These are phyloP conservation scores for Linum lewisii DNA, from an alignment of 345 rosid species.

Conservation along the genomic window DNA sequence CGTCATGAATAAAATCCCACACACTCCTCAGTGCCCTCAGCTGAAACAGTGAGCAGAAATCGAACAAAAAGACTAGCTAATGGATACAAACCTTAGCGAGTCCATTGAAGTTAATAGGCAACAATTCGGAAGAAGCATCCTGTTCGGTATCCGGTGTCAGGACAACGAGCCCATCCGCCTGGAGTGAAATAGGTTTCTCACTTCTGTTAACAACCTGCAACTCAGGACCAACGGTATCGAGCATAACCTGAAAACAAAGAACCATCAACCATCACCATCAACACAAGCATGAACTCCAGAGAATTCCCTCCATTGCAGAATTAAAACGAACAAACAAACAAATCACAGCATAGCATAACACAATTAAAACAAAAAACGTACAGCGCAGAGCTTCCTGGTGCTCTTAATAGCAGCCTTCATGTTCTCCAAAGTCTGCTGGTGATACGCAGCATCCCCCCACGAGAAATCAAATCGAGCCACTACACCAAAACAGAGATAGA, in stretches of 20 bases:
- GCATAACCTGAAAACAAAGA: slow-evolving; percentile 52
- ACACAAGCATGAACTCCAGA: too few relatives aligned
- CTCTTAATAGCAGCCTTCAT: slow-evolving; percentile 63
- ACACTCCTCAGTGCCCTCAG: background rate
- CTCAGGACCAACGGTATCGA: slow-evolving; percentile 93
- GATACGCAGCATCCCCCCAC: slow-evolving; percentile 67
- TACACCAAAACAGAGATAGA: slow-evolving; percentile 16
- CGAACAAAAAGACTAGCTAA: background rate
- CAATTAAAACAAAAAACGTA: slow-evolving; percentile 28
- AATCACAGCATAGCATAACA: background rate
- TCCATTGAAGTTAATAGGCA: slow-evolving; percentile 90
- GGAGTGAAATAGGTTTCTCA: slow-evolving; percentile 62
- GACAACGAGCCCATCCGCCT: slow-evolving; percentile 62
- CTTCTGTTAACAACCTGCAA: slow-evolving; percentile 75
- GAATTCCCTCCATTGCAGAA: too few relatives aligned
- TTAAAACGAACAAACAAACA: background rate
- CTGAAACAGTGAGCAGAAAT: background rate
- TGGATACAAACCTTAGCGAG: slow-evolving; percentile 48
- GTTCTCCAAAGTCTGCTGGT: slow-evolving; percentile 80
- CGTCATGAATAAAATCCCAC: background rate
- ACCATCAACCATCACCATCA: background rate
- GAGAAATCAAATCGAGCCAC: slow-evolving; percentile 95
- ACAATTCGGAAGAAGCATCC: slow-evolving; percentile 73
- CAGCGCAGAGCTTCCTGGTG: slow-evolving; percentile 89
- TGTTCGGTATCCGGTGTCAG: slow-evolving; percentile 68